Percentiles rank a stretch among this genome's conserved stretches.
phyloP scores from a whole-genome alignment of 129 eudicot genomes.

The Arctium minus region DNA sequence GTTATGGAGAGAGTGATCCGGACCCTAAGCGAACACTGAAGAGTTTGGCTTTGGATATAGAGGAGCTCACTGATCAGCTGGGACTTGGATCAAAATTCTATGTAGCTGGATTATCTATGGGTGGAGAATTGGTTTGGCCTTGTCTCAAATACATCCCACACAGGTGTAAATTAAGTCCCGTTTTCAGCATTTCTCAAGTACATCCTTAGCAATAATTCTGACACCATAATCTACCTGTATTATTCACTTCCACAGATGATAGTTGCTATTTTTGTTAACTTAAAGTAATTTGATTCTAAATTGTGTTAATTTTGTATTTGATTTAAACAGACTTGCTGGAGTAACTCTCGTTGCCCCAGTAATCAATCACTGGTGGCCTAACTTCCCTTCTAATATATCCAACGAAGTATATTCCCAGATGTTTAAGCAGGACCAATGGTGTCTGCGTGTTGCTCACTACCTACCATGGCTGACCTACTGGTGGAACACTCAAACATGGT shows the following conservation, averaged over 20 bases:
- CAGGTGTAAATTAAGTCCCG: conserved; percentile 25
- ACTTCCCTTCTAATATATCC: conserved; percentile 51
- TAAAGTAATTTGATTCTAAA: neutral
- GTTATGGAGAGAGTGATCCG: conserved; percentile 91
- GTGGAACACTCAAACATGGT: conserved; percentile 83
- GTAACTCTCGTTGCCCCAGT: conserved; percentile 58
- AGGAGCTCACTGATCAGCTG: conserved; percentile 63
- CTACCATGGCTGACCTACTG: conserved; percentile 72
- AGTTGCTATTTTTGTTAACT: too few relatives aligned
- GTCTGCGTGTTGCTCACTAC: conserved; percentile 56
- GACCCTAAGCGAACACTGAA: conserved; percentile 48
- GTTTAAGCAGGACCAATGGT: conserved; percentile 55
- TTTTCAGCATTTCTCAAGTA: neutral
- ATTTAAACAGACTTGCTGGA: conserved; percentile 65
- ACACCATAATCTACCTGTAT: too few relatives aligned
- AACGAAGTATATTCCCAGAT: conserved; percentile 48
- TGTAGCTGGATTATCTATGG: conserved; percentile 61
- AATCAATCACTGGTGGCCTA: conserved; percentile 73
- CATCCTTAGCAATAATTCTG: neutral
- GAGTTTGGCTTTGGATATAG: conserved; percentile 54
- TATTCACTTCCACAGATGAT: neutral
- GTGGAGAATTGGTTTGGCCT: conserved; percentile 61
- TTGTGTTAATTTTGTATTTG: neutral
- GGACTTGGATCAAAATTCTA: conserved; percentile 58
- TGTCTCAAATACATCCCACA: conserved; percentile 68